Base-by-base conservation (phyloP, 2,329 filamentous ascomycete species). In the Beauveria varroae region DNA sequence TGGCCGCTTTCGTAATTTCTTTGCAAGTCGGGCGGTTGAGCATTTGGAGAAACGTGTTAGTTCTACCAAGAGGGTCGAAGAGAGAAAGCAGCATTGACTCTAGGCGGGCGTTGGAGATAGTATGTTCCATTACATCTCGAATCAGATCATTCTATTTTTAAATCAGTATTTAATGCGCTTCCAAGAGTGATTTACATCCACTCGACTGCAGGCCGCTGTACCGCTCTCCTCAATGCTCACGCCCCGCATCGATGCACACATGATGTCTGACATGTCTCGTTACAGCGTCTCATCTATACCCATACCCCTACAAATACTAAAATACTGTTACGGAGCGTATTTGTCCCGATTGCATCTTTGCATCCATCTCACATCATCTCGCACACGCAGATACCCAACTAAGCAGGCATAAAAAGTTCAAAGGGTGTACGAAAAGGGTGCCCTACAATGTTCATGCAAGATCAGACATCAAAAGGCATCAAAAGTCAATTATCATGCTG, bases 401-500 rank as follows among this genome's bases (percentile, higher is more conserved):
- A 46, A 18, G 22, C 6, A 26, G 26, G 26, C 12, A n/a, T 2
- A 16, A 16, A 47, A 12, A 16, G 9, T 52, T 40, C 20, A 26
- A 26, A 24, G 37, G 16, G 5, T 8, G n/a, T 7, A 24, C 28
- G 6, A 47, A 30, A 14, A n/a, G 1, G 24, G 34, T 6, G 20
- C 20, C 40, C 24, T n/a, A 55, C 12, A 34, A 49, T 6, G 12
- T 16, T 37, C 34, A 34, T 43, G 26, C 26, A 41, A 51, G 14
- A 18, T 16, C 5, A 59, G 46, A 10, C 40, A 53, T 37, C 56
- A 43, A 60, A 60, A 34, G 7, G 34, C 26, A 40, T 40, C 16
- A 20, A 57, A 53, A 47, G 6, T 60, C 57, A 46, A 53, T 55
- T 44, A 40, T 59, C 54, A 59, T 56, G 62, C 67, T 75, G 79